Evolutionary conservation across 2,329 filamentous ascomycete genomes (phyloP).

Genomic region (Hypoxylon sp.): DNA sequence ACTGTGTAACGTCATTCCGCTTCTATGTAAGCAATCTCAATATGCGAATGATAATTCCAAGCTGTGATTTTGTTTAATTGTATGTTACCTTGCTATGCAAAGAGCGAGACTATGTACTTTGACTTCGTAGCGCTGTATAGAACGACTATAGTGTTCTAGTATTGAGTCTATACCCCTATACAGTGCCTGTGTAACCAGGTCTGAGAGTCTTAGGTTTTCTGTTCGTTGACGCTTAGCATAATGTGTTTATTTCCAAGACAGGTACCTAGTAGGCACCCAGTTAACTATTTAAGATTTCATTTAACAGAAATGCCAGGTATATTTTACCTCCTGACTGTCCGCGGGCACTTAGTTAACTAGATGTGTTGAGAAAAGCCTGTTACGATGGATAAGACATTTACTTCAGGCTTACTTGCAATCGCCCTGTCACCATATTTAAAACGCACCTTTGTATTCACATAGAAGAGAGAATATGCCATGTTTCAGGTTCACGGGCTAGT

Average conservation of each 20-base stretch:
- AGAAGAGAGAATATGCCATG: too few relatives aligned
- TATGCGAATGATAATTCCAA: constrained; percentile 28
- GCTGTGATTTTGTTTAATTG: constrained; percentile 16
- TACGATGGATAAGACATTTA: too few relatives aligned
- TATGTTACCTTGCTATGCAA: constrained; percentile 13
- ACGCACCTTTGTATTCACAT: too few relatives aligned
- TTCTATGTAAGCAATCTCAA: constrained; percentile 20
- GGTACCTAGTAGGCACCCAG: too few relatives aligned
- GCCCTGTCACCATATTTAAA: too few relatives aligned
- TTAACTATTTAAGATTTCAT: too few relatives aligned
- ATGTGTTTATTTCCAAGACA: neutral
- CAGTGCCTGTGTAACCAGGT: neutral
- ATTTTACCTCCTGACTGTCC: too few relatives aligned
- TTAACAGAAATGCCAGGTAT: too few relatives aligned
- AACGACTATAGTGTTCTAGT: neutral
- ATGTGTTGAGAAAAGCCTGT: too few relatives aligned
- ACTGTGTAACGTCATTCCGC: constrained; percentile 2
- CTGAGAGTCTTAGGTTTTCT: neutral
- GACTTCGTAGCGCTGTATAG: neutral
- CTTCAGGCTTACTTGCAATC: too few relatives aligned
- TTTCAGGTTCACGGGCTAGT: too few relatives aligned
- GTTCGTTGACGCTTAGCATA: neutral
- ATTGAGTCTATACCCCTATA: neutral
- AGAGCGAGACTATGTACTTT: neutral
- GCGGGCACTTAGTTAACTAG: too few relatives aligned